These are phyloP conservation scores for Viola pubescens DNA, from an alignment of 441 rosid species.

Conservation along the genomic window DNA sequence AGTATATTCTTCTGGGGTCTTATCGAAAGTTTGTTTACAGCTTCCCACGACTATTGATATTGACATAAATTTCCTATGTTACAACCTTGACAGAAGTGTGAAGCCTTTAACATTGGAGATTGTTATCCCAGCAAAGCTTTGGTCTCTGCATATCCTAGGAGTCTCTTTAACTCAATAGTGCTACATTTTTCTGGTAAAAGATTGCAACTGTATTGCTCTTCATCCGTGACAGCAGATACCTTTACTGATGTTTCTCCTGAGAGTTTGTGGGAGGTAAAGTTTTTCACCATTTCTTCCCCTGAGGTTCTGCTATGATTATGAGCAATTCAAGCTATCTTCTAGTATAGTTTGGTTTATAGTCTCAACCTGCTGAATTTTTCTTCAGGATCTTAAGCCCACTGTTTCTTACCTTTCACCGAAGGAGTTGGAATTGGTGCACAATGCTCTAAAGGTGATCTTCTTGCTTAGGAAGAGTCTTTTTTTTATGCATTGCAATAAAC, in stretches of 20 bases:
- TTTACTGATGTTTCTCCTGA: slow-evolving; percentile 50
- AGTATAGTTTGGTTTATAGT: slow-evolving; percentile 17
- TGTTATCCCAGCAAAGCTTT: slow-evolving; percentile 32
- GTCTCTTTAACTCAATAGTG: slow-evolving; percentile 34
- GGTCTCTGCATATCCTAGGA: slow-evolving; percentile 30
- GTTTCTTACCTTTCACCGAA: slow-evolving; percentile 74
- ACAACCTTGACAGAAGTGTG: slow-evolving; percentile 40
- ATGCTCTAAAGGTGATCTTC: slow-evolving; percentile 65
- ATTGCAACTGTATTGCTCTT: slow-evolving; percentile 49
- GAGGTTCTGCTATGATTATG: slow-evolving; percentile 6
- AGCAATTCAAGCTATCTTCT: slow-evolving; percentile 14
- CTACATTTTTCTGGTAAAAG: slow-evolving; percentile 37
- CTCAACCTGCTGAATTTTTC: slow-evolving; percentile 17
- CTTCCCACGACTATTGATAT: no score
- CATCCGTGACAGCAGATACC: slow-evolving; percentile 36
- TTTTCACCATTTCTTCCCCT: slow-evolving; percentile 5
- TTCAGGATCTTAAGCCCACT: slow-evolving; percentile 69
- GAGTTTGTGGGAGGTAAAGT: slow-evolving; percentile 88
- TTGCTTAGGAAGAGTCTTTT: slow-evolving; percentile 13
- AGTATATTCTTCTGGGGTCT: not conserved
- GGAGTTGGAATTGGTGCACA: slow-evolving; percentile 72
- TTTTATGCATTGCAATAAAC: slow-evolving; percentile 2
- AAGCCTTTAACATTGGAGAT: slow-evolving; percentile 33
- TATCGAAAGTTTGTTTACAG: not conserved
- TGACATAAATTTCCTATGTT: slow-evolving; percentile 14